phyloP scores from a whole-genome alignment of 192 early-diverging fungal species.

The Coemansia sp. region DNA sequence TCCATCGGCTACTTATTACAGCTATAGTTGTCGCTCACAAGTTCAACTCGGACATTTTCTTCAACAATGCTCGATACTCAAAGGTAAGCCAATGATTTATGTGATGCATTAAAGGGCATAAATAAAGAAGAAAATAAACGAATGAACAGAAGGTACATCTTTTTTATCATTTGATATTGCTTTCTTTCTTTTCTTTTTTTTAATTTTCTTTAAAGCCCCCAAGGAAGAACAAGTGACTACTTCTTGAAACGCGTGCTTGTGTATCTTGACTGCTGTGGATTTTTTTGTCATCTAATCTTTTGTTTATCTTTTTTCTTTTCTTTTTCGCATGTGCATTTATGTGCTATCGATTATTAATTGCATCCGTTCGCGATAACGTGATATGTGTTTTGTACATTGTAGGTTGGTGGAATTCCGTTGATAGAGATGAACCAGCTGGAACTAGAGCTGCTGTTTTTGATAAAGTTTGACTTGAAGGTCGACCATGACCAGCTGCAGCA shows the following conservation, averaged over 20 bases:
- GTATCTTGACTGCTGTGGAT: not conserved
- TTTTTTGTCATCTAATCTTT: not conserved
- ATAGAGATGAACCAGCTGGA: conserved; percentile 74
- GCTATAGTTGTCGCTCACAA: conserved; percentile 73
- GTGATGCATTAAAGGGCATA: no score
- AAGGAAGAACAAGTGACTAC: no score
- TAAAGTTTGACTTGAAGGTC: conserved; percentile 69
- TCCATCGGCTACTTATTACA: conserved; percentile 70
- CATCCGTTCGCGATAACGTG: no score
- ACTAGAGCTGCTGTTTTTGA: conserved; percentile 71
- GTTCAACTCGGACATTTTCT: conserved; percentile 74
- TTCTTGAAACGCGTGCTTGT: no score
- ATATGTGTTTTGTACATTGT: conserved; percentile 8
- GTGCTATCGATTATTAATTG: no score
- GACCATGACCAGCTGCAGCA: conserved; percentile 61
- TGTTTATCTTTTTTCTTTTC: no score
- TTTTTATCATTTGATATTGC: no score
- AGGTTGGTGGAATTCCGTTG: conserved; percentile 73
- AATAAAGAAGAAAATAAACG: not conserved
- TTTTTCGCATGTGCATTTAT: no score
- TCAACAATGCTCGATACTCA: conserved; percentile 72
- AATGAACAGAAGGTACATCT: no score
- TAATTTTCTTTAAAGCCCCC: no score
- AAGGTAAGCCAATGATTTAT: conserved; percentile 38
- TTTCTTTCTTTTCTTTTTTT: no score